Conservation (phyloP, 169 alveolate genomes). For the Theileria orientalis region DNA sequence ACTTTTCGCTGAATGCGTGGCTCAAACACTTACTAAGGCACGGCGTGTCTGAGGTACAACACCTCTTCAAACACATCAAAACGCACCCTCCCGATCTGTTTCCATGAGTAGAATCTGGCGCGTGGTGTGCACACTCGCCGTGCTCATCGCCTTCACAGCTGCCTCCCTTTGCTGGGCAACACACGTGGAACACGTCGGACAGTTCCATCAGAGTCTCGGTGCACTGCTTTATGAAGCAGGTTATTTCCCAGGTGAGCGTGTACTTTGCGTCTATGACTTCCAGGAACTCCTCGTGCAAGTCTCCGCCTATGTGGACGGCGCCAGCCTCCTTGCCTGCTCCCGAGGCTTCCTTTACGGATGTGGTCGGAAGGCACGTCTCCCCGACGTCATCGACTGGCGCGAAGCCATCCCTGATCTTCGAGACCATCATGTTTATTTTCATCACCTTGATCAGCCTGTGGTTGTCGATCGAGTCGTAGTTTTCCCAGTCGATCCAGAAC, state of each 20-base stretch:
- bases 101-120: not conserved
- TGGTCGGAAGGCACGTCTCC: not conserved
- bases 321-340: too few species aligned
- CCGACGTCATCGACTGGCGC: not conserved
- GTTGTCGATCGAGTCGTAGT: constrained; percentile 4
- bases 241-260: not conserved
- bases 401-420: constrained; percentile 4
- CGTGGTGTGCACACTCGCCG: not conserved
- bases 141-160: not conserved
- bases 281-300: not conserved
- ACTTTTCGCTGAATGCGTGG: too few species aligned
- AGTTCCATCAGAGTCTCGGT: not conserved
- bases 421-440: not conserved
- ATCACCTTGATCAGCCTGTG: not conserved
- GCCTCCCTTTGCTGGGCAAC: not conserved
- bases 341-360: too few species aligned
- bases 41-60: not conserved
- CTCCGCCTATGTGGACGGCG: too few species aligned
- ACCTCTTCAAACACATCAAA: not conserved
- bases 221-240: not conserved
- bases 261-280: not conserved
- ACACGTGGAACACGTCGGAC: not conserved
- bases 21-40: not conserved
- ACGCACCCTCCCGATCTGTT: not conserved
- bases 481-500: constrained; percentile 9